Evolutionary conservation across 202 grass and related monocot genomes (phyloP), one percentile per base, ranked within the genome.

Genomic region (Carex sylvatica): DNA sequence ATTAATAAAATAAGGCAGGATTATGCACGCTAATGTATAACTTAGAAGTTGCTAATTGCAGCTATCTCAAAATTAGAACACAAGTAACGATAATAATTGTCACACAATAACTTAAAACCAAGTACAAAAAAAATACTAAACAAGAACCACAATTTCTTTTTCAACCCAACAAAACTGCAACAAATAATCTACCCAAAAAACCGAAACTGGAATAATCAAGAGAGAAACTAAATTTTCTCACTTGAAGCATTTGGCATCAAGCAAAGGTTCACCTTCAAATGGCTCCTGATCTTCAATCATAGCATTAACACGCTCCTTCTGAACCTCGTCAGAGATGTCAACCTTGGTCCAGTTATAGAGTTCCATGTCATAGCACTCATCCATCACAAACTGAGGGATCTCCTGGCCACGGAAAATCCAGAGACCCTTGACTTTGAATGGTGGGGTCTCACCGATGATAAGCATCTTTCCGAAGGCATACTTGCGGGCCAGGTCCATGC

Each of bases 241-340:
- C 59, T 93, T 97, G 76, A 97, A 93, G 84, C 94, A 97, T 54
- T 93, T 97, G 20, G 94, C 94, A 56, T 93, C 91, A 56, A 97
- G 65, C 65, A 97, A 82, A 1, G 87, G 55, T 75, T 91, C 87
- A 0, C 94, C 91, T 56, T 91, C 94, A 2, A 97, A 97, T 0
- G 94, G 91, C 86, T 97, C 94, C 64, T 82, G 91, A 10, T 97
- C 94, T 70, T 93, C 94, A 1, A 97, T 97, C 94, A 97, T 97
- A 56, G 91, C 87, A 24, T 78, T 92, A 47, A 80, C 87, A 1
- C 84, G 78, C 80, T 97, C 94, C 91, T 97, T 97, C 80, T 97
- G 91, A 14, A 83, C 87, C 80, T 82, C 94, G 23, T 91, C 89
- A 38, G 84, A 90, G 59, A 93, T 49, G 52, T 97, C 91, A 6